Percentiles rank a stretch among this genome's conserved stretches.
These are phyloP conservation scores for Triticum dicoccoides DNA, from an alignment of 176 grass and related monocot genomes.

Conservation along the genomic window DNA sequence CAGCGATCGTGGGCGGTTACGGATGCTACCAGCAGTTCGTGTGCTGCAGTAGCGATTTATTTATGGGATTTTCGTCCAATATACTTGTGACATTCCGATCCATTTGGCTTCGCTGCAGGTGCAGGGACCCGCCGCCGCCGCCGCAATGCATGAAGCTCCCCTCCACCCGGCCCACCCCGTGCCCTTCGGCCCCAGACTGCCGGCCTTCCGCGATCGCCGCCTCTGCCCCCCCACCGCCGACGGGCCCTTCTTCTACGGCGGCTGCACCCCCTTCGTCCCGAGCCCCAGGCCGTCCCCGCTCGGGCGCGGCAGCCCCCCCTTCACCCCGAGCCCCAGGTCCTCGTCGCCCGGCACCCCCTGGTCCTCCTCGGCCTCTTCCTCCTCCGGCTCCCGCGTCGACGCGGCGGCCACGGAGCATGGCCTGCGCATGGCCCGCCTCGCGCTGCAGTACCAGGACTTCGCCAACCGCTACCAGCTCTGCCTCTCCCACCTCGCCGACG, in stretches of 20 bases:
- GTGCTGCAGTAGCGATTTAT: too few relatives aligned
- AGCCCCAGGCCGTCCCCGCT: not conserved
- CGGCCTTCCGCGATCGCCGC: conserved; percentile 27
- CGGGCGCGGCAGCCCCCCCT: conserved; percentile 14
- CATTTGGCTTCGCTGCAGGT: not conserved
- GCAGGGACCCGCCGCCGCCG: not conserved
- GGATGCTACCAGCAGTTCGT: too few relatives aligned
- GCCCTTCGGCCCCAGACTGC: not conserved
- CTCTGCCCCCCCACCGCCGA: conserved; percentile 24
- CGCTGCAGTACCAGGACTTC: conserved; percentile 67
- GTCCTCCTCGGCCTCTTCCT: conserved; percentile 42
- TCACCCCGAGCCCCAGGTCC: not conserved
- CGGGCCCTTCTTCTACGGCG: conserved; percentile 48
- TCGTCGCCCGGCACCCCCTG: conserved; percentile 30
- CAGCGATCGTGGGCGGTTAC: not conserved
- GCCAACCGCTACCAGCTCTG: conserved; percentile 67
- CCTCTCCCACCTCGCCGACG: conserved; percentile 68
- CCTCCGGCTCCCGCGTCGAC: conserved; percentile 31
- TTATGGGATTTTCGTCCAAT: too few relatives aligned
- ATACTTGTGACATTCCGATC: too few relatives aligned
- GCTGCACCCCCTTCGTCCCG: conserved; percentile 23
- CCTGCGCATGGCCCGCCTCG: conserved; percentile 56
- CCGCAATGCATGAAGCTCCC: conserved; percentile 57
- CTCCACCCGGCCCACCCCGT: conserved; percentile 36
- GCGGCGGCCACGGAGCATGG: conserved; percentile 34